Base-by-base conservation (phyloP, 257 asterid species). In the Prunella vulgaris region DNA sequence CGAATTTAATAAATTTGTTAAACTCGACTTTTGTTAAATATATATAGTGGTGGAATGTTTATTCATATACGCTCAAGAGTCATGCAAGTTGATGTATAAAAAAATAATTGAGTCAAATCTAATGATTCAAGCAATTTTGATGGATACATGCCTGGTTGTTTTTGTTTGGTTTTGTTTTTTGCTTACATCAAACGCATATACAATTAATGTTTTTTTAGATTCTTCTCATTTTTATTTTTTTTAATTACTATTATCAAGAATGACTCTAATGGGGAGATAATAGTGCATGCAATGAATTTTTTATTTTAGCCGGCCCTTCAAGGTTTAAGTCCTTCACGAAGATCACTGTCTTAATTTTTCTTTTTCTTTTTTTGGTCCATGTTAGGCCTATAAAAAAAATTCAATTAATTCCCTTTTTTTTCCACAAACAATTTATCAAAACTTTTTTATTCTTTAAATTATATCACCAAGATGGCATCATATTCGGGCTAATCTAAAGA, bases 71-170 rank as follows among this genome's bases (percentile, higher is more conserved):
- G 17, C 18, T 48, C 64, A 15, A 22, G 7, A 40, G 49, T 22
- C 37, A 37, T 5, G 25, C 70, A 71, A 48, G 70, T 46, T 60
- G 38, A 60, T 4, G 10, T 10, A 25, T 1, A 27, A 4, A 58
- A 57, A 5, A 60, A 32, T 3, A 71, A 48, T 71, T 32, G 20
- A 46, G 69, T 71, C 46, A 61, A 38, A 28, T 59, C 52, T 3
- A 48, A n/a, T 15, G 76, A 72, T 25, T 51, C 30, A 21, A 35
- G 48, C 65, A 24, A 40, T 52, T 63, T 52, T 72, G 28, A 58
- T 51, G 32, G 48, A 35, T 61, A 35, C 17, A n/a, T 10, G 64
- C 17, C 32, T 62, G 70, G 35, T 60, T 10, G 13, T 14, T 37
- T 5, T 21, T 61, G 70, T 1, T 51, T n/a, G 63, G 70, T 17